Evolutionary conservation across 176 grass and related monocot genomes (phyloP).

Genomic region (Panicum miliaceum): DNA sequence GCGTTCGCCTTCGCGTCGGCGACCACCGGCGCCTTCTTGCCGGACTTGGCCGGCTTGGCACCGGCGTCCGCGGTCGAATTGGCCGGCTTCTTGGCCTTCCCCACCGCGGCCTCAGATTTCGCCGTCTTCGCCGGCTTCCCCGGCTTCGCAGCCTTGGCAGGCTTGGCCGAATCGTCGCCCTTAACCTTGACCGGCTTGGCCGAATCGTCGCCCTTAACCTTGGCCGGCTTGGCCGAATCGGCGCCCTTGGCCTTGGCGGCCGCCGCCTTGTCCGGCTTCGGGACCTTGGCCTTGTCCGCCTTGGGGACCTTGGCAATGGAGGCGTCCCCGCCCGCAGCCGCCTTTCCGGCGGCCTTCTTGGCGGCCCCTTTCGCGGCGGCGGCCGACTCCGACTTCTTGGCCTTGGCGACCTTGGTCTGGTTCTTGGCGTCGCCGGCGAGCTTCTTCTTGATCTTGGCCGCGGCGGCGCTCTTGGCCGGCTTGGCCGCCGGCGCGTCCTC

Average conservation of each 20-base stretch:
- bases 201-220: constrained; percentile 18
- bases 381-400: constrained; percentile 66
- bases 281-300: constrained; percentile 41
- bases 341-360: constrained; percentile 31
- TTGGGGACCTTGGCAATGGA: constrained; percentile 57
- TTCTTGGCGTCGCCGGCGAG: constrained; percentile 58
- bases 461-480: constrained; percentile 20
- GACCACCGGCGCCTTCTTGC: constrained; percentile 51
- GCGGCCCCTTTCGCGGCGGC: constrained; percentile 17
- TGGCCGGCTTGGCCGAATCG: neutral
- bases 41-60: constrained; percentile 48
- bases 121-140: constrained; percentile 50
- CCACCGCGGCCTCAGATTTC: constrained; percentile 53
- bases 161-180: constrained; percentile 10
- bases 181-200: constrained; percentile 35
- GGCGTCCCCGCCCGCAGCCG: neutral
- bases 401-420: constrained; percentile 67
- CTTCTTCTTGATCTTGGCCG: constrained; percentile 55
- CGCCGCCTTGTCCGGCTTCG: constrained; percentile 59
- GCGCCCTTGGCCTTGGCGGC: constrained; percentile 35
- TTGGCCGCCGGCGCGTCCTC: constrained; percentile 27
- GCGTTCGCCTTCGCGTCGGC: constrained; percentile 34
- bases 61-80: constrained; percentile 37
- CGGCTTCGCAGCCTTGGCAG: constrained; percentile 37
- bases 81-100: constrained; percentile 59